These are phyloP conservation scores for Kwoniella sp. DNA, from an alignment of 768 basidiomycete genomes.

Conservation along the genomic window DNA sequence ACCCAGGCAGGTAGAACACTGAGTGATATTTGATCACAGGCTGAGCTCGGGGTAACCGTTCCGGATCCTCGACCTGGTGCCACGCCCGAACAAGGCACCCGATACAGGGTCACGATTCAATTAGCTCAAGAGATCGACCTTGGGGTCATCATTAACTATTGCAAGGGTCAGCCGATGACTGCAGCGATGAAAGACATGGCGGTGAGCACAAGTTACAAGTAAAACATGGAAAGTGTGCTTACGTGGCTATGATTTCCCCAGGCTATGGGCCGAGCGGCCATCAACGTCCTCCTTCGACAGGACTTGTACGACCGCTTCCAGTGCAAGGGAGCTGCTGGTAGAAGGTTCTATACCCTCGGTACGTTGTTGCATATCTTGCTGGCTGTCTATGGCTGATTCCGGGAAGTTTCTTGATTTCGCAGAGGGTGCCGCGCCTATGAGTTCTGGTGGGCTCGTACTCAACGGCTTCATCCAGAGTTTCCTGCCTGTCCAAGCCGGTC, in stretches of 20 bases:
- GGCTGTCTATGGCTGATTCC: too few species aligned
- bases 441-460: conserved; percentile 47
- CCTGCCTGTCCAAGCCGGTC: conserved; percentile 35
- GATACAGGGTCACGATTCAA: conserved; percentile 47
- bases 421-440: conserved; percentile 37
- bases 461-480: conserved; percentile 54
- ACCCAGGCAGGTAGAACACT: too few species aligned
- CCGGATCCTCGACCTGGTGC: too few species aligned
- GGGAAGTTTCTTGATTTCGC: too few species aligned
- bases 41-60: too few species aligned
- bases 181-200: conserved; percentile 36
- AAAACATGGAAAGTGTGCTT: too few species aligned
- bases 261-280: conserved; percentile 10
- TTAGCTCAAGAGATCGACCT: conserved; percentile 46
- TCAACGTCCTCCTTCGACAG: conserved; percentile 31
- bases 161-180: conserved; percentile 36
- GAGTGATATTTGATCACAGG: too few species aligned
- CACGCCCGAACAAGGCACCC: conserved; percentile 19
- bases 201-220: too few species aligned
- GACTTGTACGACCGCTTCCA: conserved; percentile 34
- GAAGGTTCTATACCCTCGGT: conserved; percentile 50
- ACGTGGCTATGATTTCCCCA: too few species aligned
- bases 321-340: conserved; percentile 49
- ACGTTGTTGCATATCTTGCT: conserved; percentile 15
- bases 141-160: conserved; percentile 41